Base-by-base conservation (phyloP, 1,139 yeast genomes). In the Suhomyces bolitotheri region DNA sequence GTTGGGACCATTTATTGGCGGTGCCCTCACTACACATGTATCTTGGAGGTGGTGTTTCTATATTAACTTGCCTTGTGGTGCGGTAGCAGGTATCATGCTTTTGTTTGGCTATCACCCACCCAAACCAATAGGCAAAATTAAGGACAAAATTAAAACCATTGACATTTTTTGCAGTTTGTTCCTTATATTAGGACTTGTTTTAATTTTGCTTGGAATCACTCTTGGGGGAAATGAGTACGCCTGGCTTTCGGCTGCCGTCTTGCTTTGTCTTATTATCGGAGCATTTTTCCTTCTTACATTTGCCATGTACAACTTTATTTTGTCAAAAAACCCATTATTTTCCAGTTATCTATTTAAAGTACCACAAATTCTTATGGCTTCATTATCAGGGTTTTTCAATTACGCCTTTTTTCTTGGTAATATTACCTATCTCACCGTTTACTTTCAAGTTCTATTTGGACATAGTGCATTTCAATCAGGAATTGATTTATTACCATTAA, bases 21-120 rank as follows among this genome's bases (percentile, higher is more conserved):
- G 61, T 2, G 60, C 54, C 2, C 49, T 56, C 25, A 42, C 59
- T 6, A 28, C 48, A 7, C 44, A 48, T 15, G 59, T 48, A 1
- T 34, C 50, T 5, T 56, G 61, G 61, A 43, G 60, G 30, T 54
- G 59, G 58, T 54, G 59, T 28, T 56, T 54, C 45, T 56, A 54
- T 39, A 48, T 56, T 40, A 55, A 56, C 27, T 41, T 56, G 26
- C 61, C 61, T 6, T 30, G 54, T 21, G 61, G 61, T 0, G 57
- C 49, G 5, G 22, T 48, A 10, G 57, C 61, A 1, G 42, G 46
- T 26, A 29, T 38, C 2, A 31, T 47, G 21, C 39, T 54, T 7
- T 11, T 43, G 4, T 37, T 50, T 16, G 37, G 44, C 3, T 53
- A 43, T 36, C 43, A 50, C 17, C 56, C 57, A 1, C 58, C 58